A percentile compares a stretch with the other conserved stretches of the same genome.
Conservation (phyloP, 2,329 filamentous ascomycete genomes). For the Botrytis sinoallii region DNA sequence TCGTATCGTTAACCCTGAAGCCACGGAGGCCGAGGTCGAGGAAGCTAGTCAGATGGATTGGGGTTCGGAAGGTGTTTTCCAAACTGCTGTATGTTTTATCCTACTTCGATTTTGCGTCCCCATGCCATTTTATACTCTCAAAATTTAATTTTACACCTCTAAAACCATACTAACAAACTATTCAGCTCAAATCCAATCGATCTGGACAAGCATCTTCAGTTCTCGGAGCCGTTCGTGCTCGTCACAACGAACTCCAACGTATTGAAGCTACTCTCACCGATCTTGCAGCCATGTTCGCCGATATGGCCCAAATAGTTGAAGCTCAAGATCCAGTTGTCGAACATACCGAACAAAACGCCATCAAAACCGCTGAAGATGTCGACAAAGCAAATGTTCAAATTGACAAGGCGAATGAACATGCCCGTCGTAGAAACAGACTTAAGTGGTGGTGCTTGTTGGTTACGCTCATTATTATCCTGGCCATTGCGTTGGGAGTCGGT, state of each 20-base stretch:
- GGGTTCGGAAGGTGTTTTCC: constrained; percentile 78
- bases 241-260: constrained; percentile 78
- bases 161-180: constrained; percentile 7
- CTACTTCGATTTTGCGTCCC: not conserved
- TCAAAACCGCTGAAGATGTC: constrained; percentile 63
- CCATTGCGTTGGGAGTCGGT: constrained; percentile 52
- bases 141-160: too few relatives aligned
- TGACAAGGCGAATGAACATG: constrained; percentile 63
- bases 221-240: constrained; percentile 74
- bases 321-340: constrained; percentile 65
- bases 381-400: constrained; percentile 69
- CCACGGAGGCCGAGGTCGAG: constrained; percentile 68
- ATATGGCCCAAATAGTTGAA: constrained; percentile 71
- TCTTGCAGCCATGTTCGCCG: constrained; percentile 66
- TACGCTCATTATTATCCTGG: constrained; percentile 55
- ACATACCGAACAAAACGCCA: constrained; percentile 62
- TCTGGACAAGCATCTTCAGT: constrained; percentile 69
- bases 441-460: constrained; percentile 79
- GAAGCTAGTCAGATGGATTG: constrained; percentile 69
- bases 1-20: constrained; percentile 76
- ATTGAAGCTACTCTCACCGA: constrained; percentile 75
- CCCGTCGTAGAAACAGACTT: constrained; percentile 65
- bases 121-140: not conserved
- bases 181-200: constrained; percentile 70
- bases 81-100: constrained; percentile 64